phyloP scores from a whole-genome alignment of 768 basidiomycete species.

The Gloeostereum incarnatum region DNA sequence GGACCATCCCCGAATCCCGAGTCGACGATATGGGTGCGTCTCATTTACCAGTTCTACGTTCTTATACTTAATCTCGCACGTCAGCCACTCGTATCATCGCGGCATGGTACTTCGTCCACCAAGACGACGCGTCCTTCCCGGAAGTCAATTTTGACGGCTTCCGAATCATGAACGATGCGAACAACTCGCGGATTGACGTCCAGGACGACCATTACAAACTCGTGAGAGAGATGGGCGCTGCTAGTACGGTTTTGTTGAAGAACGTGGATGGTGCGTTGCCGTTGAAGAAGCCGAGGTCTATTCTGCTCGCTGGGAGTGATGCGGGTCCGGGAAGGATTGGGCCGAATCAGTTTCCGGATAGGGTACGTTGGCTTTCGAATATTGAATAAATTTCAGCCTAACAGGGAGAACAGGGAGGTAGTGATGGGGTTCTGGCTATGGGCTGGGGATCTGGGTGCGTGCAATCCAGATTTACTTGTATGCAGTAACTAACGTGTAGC shows the following conservation, averaged over 20 bases:
- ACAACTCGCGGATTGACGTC: conserved; percentile 58
- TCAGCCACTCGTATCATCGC: conserved; percentile 69
- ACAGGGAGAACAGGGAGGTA: conserved; percentile 40
- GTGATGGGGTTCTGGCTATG: conserved; percentile 73
- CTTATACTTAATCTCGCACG: neutral
- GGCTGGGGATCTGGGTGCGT: conserved; percentile 81
- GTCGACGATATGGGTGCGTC: conserved; percentile 67
- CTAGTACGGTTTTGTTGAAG: conserved; percentile 70
- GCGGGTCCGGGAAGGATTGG: conserved; percentile 56
- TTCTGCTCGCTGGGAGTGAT: conserved; percentile 57
- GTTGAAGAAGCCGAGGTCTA: conserved; percentile 44
- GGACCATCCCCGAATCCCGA: conserved; percentile 54
- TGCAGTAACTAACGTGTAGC: neutral
- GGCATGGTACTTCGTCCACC: conserved; percentile 55
- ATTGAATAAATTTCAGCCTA: neutral
- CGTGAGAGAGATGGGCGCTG: conserved; percentile 65
- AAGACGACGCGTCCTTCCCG: conserved; percentile 58
- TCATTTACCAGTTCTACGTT: conserved; percentile 5
- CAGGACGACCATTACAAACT: conserved; percentile 59
- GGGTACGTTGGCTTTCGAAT: conserved; percentile 17
- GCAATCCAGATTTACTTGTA: neutral
- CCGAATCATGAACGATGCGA: conserved; percentile 34
- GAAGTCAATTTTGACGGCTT: conserved; percentile 66
- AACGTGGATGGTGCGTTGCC: conserved; percentile 52
- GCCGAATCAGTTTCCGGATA: conserved; percentile 63